Evolutionary conservation across 495 filamentous ascomycete genomes (phyloP), one percentile per base, ranked within the genome.

Genomic region (Neurospora sp.): DNA sequence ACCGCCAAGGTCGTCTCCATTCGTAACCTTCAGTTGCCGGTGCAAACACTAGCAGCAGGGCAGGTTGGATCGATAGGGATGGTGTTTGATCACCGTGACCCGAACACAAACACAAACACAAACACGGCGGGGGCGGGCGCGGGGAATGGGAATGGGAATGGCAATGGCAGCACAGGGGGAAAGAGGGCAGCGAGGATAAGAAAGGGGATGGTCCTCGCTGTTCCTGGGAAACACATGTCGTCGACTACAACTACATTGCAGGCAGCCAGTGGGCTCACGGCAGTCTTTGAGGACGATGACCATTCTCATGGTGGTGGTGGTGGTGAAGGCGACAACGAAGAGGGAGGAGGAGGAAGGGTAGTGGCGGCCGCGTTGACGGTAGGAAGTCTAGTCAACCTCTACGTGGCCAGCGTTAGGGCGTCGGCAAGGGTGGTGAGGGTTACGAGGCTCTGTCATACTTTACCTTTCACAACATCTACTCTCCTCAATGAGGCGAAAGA

Each of bases 21-120:
- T 39, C 91, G 96, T 22, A 94, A 97, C 75, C 85, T 99, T 9
- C 88, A 96, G 20, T 84, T 97, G 6, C 93, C 96, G 0, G 93
- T 97, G 3, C 91, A 89, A 68, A 90, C 85, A 0, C 85, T 99
- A 1, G 83, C 88, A 18, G 86, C 89, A 16, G 96, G 93, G 69
- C 94, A 98, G 84, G 95, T 96, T 3, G 96, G 96, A 94, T 3
- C 40, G 0, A 88, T 99, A 37, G 95, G 94, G 3, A 83, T 98
- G 70, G 87, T 92, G 22, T 88, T 91, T 74, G 82, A 85, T 68
- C 74, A 71, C 0, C 70, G 72, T 27, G 45, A 45, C 42, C 3
- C 40, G 68, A 72, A 31, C 72, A 74, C 20, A n/a, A 27, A 4
- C 20, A 53, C 45, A 27, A 27, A 27, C 27, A 27, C 27, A 22